A percentile compares a stretch with the other conserved stretches of the same genome.
phyloP scores from a whole-genome alignment of 2,329 filamentous ascomycete species.

The Corynespora cassiicola region DNA sequence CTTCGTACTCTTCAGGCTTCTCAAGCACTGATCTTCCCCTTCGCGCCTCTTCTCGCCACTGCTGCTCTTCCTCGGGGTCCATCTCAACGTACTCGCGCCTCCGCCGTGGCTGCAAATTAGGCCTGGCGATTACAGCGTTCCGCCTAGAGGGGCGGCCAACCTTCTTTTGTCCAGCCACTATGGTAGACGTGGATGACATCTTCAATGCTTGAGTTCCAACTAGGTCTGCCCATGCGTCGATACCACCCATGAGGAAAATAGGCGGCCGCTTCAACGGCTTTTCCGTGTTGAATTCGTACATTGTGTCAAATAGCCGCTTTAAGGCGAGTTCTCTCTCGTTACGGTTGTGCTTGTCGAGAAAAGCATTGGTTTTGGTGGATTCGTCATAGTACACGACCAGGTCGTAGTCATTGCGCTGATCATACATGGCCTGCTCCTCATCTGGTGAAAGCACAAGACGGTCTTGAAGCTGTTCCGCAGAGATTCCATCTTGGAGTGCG shows the following conservation, averaged over 20 bases:
- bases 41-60: slow-evolving; percentile 79
- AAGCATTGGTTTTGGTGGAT: slow-evolving; percentile 64
- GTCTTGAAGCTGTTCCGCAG: slow-evolving; percentile 69
- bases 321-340: slow-evolving; percentile 60
- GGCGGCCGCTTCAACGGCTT: slow-evolving; percentile 76
- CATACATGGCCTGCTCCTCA: slow-evolving; percentile 79
- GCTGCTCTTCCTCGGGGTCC: slow-evolving; percentile 78
- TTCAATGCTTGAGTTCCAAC: slow-evolving; percentile 73
- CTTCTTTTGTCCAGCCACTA: slow-evolving; percentile 53
- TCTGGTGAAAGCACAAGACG: slow-evolving; percentile 74
- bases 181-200: slow-evolving; percentile 61
- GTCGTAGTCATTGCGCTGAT: slow-evolving; percentile 76
- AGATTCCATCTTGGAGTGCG: slow-evolving; percentile 71
- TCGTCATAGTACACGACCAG: slow-evolving; percentile 92
- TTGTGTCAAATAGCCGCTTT: slow-evolving; percentile 75
- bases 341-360: slow-evolving; percentile 55
- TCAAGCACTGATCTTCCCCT: slow-evolving; percentile 64
- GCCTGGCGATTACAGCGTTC: too few species aligned
- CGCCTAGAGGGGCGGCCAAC: too few species aligned
- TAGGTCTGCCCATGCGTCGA: slow-evolving; percentile 87
- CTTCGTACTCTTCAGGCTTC: slow-evolving; percentile 37
- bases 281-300: slow-evolving; percentile 83
- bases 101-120: slow-evolving; percentile 63
- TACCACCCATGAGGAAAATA: slow-evolving; percentile 79
- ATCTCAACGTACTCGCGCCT: slow-evolving; percentile 72